Evolutionary conservation across 2,329 filamentous ascomycete species (phyloP).

Genomic region (Hymenoscyphus salicellus): DNA sequence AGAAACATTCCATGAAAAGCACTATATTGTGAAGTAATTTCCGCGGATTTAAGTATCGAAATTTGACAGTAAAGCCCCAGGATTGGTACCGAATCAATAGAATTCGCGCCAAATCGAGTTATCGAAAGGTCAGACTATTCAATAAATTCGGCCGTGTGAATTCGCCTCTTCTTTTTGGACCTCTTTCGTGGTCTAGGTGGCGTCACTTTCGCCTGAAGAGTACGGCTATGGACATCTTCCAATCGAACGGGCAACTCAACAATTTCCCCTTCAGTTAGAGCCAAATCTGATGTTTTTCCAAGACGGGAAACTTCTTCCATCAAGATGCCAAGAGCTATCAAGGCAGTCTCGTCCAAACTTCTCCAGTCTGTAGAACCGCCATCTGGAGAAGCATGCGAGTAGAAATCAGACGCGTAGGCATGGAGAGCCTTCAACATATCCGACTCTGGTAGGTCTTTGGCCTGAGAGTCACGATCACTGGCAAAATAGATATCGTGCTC

Average conservation of each 20-base stretch:
- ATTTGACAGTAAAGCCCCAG: background rate
- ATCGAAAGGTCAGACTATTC: background rate
- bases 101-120: background rate
- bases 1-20: background rate
- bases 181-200: background rate
- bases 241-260: background rate
- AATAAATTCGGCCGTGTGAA: background rate
- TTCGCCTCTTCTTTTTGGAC: slow-evolving; percentile 1
- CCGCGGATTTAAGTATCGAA: background rate
- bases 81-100: background rate
- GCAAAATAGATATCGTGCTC: slow-evolving; percentile 72
- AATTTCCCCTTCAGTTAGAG: slow-evolving; percentile 57
- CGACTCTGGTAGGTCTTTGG: slow-evolving; percentile 58
- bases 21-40: background rate
- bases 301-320: slow-evolving; percentile 68
- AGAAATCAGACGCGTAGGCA: slow-evolving; percentile 65
- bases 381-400: slow-evolving; percentile 41
- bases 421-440: slow-evolving; percentile 69
- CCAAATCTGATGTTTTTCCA: slow-evolving; percentile 64
- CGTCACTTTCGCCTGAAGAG: background rate
- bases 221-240: background rate
- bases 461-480: slow-evolving; percentile 53
- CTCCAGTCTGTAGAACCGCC: slow-evolving; percentile 41
- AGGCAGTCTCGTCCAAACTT: slow-evolving; percentile 75
- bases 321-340: slow-evolving; percentile 71